Base-by-base conservation (phyloP, 2,329 filamentous ascomycete species). In the Xylaria sp. region DNA sequence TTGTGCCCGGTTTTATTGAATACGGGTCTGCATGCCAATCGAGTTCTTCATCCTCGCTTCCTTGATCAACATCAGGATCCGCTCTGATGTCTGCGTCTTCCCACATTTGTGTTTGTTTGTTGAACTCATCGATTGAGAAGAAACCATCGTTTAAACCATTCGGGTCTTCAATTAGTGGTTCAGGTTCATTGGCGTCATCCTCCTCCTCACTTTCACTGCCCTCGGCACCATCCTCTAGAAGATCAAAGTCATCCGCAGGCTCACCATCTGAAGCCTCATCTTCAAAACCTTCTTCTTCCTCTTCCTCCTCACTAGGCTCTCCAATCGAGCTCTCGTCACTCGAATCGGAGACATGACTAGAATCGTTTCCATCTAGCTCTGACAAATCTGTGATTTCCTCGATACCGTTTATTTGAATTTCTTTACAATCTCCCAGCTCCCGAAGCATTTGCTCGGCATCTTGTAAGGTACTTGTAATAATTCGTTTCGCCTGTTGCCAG, bases 91-190 rank as follows among this genome's bases (percentile, higher is more conserved):
- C 95, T 79, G 94, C 92, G 71, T 93, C 89, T 80, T 99, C 96
- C 57, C 98, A 89, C 77, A 91, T 92, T 75, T 97, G 93, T 1
- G 94, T 93, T 78, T 97, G 93, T 78, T 91, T 93, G 84, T 99
- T 99, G 86, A 99, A 99, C 68, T 97, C 90, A 75, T 98, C 94
- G 75, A 99, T 95, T 17, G 93, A 97, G 82, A 99, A 99, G 83
- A 99, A 99, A 4, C 94, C 95, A 77, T 99, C 96, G 76, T 99
- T 98, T 36, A 99, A 88, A 6, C 94, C 93, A 76, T 96, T 86
- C 3, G 90, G 89, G 76, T 98, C 94, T 73, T 90, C 85, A 8
- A 89, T 82, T 68, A 91, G 90, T 47, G 87, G 86, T 57, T 86
- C 85, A 0, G 81, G 79, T 85, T 82, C 11, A 81, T 81, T 60